A percentile compares a stretch with the other conserved stretches of the same genome.
These are phyloP conservation scores for Geotrichum klebahnii DNA, from an alignment of 1,139 yeast genomes.

Conservation along the genomic window DNA sequence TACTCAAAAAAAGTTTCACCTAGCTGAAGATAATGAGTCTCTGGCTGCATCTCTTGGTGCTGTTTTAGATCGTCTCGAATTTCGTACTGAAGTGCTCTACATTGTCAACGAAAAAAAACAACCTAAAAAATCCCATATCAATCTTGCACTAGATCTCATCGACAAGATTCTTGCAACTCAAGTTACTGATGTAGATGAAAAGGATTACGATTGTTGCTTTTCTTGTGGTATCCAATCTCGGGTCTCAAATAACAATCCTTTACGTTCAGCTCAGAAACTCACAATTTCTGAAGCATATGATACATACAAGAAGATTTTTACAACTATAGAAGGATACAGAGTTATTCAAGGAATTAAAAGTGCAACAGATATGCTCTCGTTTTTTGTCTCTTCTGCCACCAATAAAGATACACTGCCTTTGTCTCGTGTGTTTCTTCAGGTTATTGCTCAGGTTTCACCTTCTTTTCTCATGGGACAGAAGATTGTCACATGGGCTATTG, in stretches of 20 bases:
- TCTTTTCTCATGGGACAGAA: constrained; percentile 28
- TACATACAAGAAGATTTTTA: constrained; percentile 25
- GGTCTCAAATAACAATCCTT: constrained; percentile 33
- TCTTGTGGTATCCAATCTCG: constrained; percentile 33
- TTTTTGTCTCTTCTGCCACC: constrained; percentile 25
- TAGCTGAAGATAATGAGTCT: constrained; percentile 12
- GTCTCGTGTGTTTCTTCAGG: constrained; percentile 35
- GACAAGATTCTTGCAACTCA: constrained; percentile 6
- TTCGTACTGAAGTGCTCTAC: constrained; percentile 27
- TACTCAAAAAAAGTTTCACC: constrained; percentile 12
- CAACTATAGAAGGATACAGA: constrained; percentile 26
- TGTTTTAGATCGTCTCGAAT: constrained; percentile 24
- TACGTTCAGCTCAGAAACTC: constrained; percentile 29
- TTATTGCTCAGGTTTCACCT: constrained; percentile 17
- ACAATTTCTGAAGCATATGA: constrained; percentile 28
- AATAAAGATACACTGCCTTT: constrained; percentile 27
- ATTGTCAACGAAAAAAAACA: constrained; percentile 24
- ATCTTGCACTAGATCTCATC: constrained; percentile 13
- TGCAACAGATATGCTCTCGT: constrained; percentile 29
- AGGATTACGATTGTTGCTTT: constrained; percentile 22
- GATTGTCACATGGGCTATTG: constrained; percentile 33
- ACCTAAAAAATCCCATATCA: constrained; percentile 19
- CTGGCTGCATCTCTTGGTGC: constrained; percentile 9
- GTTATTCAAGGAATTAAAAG: constrained; percentile 28
- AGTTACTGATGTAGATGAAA: constrained; percentile 4